These are phyloP conservation scores for Penicillium macrosclerotiorum DNA, from an alignment of 495 filamentous ascomycete species.

Conservation along the genomic window DNA sequence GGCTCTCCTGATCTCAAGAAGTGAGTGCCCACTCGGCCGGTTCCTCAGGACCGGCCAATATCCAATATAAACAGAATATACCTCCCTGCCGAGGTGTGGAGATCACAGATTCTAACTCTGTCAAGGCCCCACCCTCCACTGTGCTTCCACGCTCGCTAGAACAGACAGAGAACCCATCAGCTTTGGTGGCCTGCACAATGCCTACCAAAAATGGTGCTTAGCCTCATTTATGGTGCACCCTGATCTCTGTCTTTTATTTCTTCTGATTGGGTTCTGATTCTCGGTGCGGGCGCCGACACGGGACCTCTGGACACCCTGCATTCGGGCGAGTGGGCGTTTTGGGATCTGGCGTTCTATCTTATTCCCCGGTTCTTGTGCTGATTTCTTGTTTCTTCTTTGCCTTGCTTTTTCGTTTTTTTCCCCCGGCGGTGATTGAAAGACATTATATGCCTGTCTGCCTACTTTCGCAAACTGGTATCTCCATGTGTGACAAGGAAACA, in stretches of 20 bases:
- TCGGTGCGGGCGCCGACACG: conserved; percentile 18
- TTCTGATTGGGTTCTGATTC: not conserved
- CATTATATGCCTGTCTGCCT: no score
- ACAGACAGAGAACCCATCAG: no score
- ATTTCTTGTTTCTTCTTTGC: conserved; percentile 10
- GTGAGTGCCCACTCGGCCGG: conserved; percentile 20
- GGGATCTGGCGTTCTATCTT: conserved; percentile 14
- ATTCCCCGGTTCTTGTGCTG: no score
- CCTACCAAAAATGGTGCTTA: no score
- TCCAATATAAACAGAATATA: not conserved
- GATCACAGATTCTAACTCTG: not conserved
- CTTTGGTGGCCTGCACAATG: no score
- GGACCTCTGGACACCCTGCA: conserved; percentile 10
- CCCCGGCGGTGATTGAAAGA: not conserved
- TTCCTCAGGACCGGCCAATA: no score
- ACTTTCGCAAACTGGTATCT: no score
- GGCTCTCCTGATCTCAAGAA: conserved; percentile 37
- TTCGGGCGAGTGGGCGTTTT: conserved; percentile 6
- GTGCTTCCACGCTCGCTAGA: conserved; percentile 47
- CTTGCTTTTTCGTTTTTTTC: not conserved
- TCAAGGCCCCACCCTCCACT: conserved; percentile 36
- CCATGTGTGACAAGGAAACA: no score
- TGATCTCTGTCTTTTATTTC: no score
- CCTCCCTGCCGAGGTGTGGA: no score
- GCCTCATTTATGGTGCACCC: no score